These are phyloP conservation scores for Naganishia kalamii DNA, from an alignment of 768 basidiomycete genomes.

Conservation along the genomic window DNA sequence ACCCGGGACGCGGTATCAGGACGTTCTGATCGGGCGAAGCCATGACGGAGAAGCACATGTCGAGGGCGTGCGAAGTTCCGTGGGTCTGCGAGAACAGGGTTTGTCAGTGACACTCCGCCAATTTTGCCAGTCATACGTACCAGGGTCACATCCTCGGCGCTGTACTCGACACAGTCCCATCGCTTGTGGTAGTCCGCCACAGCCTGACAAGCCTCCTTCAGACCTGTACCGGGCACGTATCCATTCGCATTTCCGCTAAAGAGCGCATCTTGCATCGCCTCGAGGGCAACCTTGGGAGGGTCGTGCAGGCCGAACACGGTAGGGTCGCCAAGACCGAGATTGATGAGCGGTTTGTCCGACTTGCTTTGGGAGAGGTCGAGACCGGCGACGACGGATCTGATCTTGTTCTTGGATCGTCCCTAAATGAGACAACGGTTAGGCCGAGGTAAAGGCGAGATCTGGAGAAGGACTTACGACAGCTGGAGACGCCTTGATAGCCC, in stretches of 20 bases:
- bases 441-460: not conserved
- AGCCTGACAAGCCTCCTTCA: slow-evolving; percentile 38
- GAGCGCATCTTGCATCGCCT: slow-evolving; percentile 35
- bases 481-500: slow-evolving; percentile 37
- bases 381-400: slow-evolving; percentile 35
- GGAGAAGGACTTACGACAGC: slow-evolving; percentile 29
- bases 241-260: slow-evolving; percentile 36
- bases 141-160: slow-evolving; percentile 34
- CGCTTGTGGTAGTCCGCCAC: slow-evolving; percentile 45
- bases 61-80: slow-evolving; percentile 46
- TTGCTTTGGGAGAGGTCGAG: slow-evolving; percentile 32
- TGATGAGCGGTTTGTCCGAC: slow-evolving; percentile 43
- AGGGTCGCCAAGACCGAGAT: slow-evolving; percentile 47
- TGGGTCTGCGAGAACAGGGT: slow-evolving; percentile 32
- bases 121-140: slow-evolving; percentile 25
- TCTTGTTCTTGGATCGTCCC: slow-evolving; percentile 40
- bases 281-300: slow-evolving; percentile 35
- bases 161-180: slow-evolving; percentile 40
- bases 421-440: slow-evolving; percentile 6
- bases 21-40: slow-evolving; percentile 44
- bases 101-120: not conserved
- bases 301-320: slow-evolving; percentile 43
- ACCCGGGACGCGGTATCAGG: slow-evolving; percentile 45
- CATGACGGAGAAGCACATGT: slow-evolving; percentile 41
- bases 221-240: slow-evolving; percentile 41